Conservation (phyloP, 2,329 filamentous ascomycete species). For the Talaromyces atroroseus region DNA sequence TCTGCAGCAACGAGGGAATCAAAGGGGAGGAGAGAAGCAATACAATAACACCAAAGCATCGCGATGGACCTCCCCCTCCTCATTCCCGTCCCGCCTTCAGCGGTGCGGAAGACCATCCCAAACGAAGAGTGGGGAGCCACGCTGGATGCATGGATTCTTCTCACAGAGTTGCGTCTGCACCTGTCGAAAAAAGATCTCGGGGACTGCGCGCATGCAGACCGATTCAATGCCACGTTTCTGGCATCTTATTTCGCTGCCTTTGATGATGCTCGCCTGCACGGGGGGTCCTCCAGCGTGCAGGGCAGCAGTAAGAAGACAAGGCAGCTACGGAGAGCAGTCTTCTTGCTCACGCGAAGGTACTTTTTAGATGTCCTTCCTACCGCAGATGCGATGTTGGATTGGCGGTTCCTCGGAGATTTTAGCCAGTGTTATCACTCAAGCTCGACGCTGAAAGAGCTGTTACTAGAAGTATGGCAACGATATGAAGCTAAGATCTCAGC, state of each 20-base stretch:
- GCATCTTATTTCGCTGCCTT: constrained; percentile 53
- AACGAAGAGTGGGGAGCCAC: constrained; percentile 71
- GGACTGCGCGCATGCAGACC: constrained; percentile 48
- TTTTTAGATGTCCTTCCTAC: constrained; percentile 43
- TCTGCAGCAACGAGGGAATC: background rate
- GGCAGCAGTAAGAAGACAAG: constrained; percentile 16
- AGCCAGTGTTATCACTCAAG: constrained; percentile 63
- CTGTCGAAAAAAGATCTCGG: constrained; percentile 54
- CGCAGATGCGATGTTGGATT: constrained; percentile 50
- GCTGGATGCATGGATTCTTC: constrained; percentile 67
- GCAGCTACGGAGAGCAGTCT: constrained; percentile 58
- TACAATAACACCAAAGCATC: background rate
- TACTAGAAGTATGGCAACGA: constrained; percentile 48
- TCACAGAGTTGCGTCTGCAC: constrained; percentile 61
- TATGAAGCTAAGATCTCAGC: constrained; percentile 29
- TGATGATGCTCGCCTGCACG: constrained; percentile 26
- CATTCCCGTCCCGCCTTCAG: constrained; percentile 67
- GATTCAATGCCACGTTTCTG: constrained; percentile 60
- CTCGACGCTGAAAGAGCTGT: constrained; percentile 45
- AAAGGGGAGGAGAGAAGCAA: background rate
- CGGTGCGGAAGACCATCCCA: constrained; percentile 61
- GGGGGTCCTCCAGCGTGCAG: constrained; percentile 35
- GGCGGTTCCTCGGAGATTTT: constrained; percentile 64
- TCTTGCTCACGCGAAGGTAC: constrained; percentile 58
- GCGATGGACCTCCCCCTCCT: constrained; percentile 60